phyloP scores from a whole-genome alignment of 2,329 filamentous ascomycete species.

The Calonectria pauciramosa region DNA sequence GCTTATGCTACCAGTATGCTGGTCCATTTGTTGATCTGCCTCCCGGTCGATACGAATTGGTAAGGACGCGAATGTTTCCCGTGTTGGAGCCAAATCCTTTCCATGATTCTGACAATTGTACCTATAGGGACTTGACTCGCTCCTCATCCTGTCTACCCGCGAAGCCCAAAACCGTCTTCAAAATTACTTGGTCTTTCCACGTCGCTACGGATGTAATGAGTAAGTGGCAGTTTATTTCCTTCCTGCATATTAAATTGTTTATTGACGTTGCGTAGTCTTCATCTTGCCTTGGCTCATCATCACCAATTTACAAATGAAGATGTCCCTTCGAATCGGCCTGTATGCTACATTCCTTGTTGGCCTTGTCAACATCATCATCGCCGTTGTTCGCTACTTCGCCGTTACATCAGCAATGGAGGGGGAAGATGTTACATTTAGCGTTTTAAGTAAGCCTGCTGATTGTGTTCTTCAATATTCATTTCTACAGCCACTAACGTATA shows the following conservation, averaged over 20 bases:
- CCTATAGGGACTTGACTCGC: neutral
- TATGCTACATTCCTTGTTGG: slow-evolving; percentile 35
- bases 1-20: neutral
- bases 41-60: neutral
- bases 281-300: neutral
- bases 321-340: neutral
- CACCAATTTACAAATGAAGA: neutral
- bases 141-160: neutral
- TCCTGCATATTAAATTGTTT: too few species aligned
- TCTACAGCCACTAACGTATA: neutral
- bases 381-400: slow-evolving; percentile 35
- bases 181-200: neutral
- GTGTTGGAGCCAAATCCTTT: neutral
- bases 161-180: neutral
- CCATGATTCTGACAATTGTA: neutral
- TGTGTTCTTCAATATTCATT: too few species aligned
- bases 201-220: neutral
- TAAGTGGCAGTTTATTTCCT: neutral
- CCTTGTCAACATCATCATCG: slow-evolving; percentile 37
- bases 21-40: neutral
- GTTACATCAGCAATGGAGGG: slow-evolving; percentile 19
- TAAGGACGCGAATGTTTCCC: neutral
- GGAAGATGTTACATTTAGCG: slow-evolving; percentile 33
- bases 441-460: slow-evolving; percentile 20
- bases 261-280: neutral